A percentile compares a stretch with the other conserved stretches of the same genome.
These are phyloP conservation scores for Corylus americana DNA, from an alignment of 306 rosid species.

Conservation along the genomic window DNA sequence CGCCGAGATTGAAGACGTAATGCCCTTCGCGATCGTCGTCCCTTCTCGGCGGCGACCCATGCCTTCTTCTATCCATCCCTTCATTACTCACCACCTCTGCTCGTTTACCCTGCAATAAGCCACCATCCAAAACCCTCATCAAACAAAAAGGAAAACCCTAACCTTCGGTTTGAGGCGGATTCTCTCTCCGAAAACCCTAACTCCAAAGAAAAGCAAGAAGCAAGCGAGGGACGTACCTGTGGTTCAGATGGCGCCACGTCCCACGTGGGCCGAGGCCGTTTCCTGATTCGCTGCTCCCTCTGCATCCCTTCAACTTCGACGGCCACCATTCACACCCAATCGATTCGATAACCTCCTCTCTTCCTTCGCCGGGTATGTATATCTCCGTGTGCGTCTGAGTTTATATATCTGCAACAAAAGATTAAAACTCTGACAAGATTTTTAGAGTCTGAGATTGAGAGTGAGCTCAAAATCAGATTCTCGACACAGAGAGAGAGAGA, in stretches of 20 bases:
- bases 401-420: conserved; percentile 33
- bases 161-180: not conserved
- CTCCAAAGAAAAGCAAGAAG: not conserved
- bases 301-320: conserved; percentile 51
- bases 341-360: not conserved
- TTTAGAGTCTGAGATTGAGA: no score
- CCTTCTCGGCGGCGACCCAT: conserved; percentile 78
- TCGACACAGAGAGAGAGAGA: no score
- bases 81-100: conserved; percentile 42
- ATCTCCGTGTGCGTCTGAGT: not conserved
- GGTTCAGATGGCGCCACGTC: conserved; percentile 64
- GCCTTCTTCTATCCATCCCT: conserved; percentile 40
- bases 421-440: not conserved
- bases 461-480: no score
- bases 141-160: not conserved
- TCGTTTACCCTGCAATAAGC: conserved; percentile 54
- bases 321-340: conserved; percentile 33
- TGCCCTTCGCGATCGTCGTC: conserved; percentile 97
- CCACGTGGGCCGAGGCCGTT: conserved; percentile 85
- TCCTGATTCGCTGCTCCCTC: conserved; percentile 56
- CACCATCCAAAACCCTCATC: conserved; percentile 8
- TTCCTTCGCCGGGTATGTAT: not conserved
- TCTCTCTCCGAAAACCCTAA: conserved; percentile 35
- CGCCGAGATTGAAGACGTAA: conserved; percentile 81
- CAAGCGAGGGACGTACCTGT: conserved; percentile 45